Base-by-base conservation (phyloP, 441 rosid genomes). In the Syzygium syzygioides region DNA sequence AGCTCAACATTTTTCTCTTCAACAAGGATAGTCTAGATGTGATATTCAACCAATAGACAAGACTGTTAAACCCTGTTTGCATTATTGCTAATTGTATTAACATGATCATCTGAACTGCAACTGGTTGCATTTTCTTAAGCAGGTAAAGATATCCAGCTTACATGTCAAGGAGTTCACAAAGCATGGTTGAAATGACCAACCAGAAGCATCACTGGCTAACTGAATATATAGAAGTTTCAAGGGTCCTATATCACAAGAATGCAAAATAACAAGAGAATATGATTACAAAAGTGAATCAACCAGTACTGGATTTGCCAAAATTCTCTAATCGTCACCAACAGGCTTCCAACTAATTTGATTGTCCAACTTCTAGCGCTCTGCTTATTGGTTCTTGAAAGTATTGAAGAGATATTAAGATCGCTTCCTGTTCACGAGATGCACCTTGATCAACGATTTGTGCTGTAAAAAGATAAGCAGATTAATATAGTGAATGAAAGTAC, bases 301-400 rank as follows among this genome's bases (percentile, higher is more conserved):
- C 6, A 76, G 83, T 76, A 12, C 52, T 23, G 83, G n/a, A 76
- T 76, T 76, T 23, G 52, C 50, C 52, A 41, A 41, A 71, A 76
- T 76, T 41, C 52, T 41, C 52, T 76, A 85, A 26, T 85, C 45
- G 8, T 54, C 60, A 1, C 15, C 8, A 9, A 4, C 17, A 23
- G 41, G 59, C 87, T 86, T 89, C 90, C 48, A 64, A 86, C 86
- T 88, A 86, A 55, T 80, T 60, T 85, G 55, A 88, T 84, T 60
- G 89, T 83, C 90, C 89, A 89, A 50, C 88, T 89, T 84, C 92
- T 90, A 95, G 59, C 66, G 97, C 96, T 64, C 95, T 92, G 92
- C 86, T 91, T 54, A 97, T 94, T 83, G 99, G 98, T 91, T 97
- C 99, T 90, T 95, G 99, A 91, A 98, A 97, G 90, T 95, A 98